These are phyloP conservation scores for Crithidia bombi DNA, from an alignment of 208 protist genomes.

Conservation along the genomic window DNA sequence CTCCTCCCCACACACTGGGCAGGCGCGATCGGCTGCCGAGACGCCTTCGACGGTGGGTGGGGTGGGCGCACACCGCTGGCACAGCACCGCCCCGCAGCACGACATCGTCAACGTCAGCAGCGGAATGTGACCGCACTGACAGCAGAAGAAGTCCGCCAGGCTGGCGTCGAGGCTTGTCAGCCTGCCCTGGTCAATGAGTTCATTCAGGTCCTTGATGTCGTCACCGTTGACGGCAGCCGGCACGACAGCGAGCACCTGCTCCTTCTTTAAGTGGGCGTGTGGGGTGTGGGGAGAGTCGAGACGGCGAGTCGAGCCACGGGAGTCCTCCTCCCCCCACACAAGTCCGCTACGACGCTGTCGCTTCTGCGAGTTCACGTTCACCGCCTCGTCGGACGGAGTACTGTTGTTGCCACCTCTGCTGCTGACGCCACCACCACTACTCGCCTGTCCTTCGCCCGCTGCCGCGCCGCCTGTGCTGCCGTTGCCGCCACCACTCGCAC, in stretches of 20 bases:
- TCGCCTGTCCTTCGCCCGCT: background rate
- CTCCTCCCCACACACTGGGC: conserved; percentile 69
- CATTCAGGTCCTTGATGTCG: conserved; percentile 73
- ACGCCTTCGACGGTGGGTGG: conserved; percentile 47
- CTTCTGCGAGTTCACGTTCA: background rate
- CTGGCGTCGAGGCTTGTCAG: conserved; percentile 35
- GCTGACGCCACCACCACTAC: too few species aligned
- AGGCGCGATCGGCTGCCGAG: conserved; percentile 40
- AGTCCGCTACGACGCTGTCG: conserved; percentile 3
- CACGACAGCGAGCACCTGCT: conserved; percentile 64
- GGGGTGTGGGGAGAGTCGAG: conserved; percentile 25
- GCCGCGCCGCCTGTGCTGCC: background rate
- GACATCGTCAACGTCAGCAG: conserved; percentile 71
- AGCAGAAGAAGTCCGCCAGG: conserved; percentile 54
- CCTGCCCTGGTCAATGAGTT: conserved; percentile 54
- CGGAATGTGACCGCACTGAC: conserved; percentile 60
- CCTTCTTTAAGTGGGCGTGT: conserved; percentile 32
- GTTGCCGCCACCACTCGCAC: background rate
- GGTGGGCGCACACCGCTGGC: conserved; percentile 59
- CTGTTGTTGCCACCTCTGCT: background rate
- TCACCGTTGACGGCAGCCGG: conserved; percentile 31
- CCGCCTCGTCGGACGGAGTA: conserved; percentile 1
- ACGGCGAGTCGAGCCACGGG: conserved; percentile 8
- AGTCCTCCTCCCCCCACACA: conserved; percentile 18
- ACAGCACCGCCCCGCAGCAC: conserved; percentile 81